Evolutionary conservation across 139 green algal species (phyloP).

Genomic region (Spirogloea muscicola): DNA sequence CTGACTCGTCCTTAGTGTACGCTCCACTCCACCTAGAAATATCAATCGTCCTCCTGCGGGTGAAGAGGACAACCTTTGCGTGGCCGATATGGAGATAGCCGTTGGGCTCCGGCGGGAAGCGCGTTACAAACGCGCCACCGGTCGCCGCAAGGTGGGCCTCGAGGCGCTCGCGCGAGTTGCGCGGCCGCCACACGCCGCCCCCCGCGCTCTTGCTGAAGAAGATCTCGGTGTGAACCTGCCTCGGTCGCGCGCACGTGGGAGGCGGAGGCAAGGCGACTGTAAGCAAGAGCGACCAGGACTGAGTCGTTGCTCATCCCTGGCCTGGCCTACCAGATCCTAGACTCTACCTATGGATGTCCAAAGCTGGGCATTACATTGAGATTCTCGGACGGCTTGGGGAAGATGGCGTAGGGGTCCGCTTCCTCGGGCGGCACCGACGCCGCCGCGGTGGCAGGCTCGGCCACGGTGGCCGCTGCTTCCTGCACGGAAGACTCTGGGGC

Average conservation of each 20-base stretch:
- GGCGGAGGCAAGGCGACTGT: neutral
- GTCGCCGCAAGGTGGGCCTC: slow-evolving; percentile 73
- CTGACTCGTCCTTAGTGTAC: too few relatives aligned
- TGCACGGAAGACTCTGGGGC: slow-evolving; percentile 30
- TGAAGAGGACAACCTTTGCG: too few relatives aligned
- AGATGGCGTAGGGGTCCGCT: slow-evolving; percentile 39
- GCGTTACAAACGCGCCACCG: slow-evolving; percentile 80
- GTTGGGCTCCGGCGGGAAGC: slow-evolving; percentile 97
- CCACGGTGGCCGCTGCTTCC: neutral
- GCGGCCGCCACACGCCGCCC: slow-evolving; percentile 72
- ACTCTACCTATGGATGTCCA: neutral
- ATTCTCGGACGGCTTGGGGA: slow-evolving; percentile 46
- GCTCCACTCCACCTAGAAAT: too few relatives aligned
- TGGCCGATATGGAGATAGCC: slow-evolving; percentile 91
- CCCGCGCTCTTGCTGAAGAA: slow-evolving; percentile 62
- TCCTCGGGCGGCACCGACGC: slow-evolving; percentile 5
- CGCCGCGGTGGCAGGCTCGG: neutral
- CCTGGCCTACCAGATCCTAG: neutral
- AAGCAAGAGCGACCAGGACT: neutral
- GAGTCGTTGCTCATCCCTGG: neutral
- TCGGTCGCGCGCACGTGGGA: neutral
- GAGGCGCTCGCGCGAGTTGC: slow-evolving; percentile 78
- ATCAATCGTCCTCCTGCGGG: too few relatives aligned
- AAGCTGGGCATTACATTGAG: neutral
- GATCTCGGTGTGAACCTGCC: slow-evolving; percentile 64